Conservation (phyloP, 257 asterid species). For the Solanum commersonii region DNA sequence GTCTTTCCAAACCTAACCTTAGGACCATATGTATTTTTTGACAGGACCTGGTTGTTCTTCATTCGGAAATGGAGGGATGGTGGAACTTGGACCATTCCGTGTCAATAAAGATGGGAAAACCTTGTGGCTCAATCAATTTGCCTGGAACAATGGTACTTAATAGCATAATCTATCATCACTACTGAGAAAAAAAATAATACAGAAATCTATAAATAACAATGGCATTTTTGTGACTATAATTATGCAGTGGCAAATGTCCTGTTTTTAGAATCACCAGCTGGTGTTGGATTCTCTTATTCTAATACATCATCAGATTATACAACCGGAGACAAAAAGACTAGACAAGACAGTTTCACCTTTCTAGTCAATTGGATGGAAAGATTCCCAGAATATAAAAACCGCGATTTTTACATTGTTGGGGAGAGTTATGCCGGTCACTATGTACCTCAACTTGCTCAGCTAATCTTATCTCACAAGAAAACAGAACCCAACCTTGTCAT, state of each 20-base stretch:
- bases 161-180: background rate
- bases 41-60: constrained; percentile 17
- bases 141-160: constrained; percentile 10
- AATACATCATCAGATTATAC: constrained; percentile 7
- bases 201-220: background rate
- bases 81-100: constrained; percentile 15
- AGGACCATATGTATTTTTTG: background rate
- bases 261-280: constrained; percentile 14
- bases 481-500: background rate
- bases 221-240: background rate
- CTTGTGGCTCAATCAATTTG: constrained; percentile 1
- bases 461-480: background rate
- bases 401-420: constrained; percentile 9
- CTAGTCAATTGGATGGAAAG: constrained; percentile 9
- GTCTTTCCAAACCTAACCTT: background rate
- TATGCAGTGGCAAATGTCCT: constrained; percentile 9
- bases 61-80: constrained; percentile 9
- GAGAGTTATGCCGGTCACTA: constrained; percentile 16
- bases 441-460: constrained; percentile 9
- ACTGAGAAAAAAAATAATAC: background rate
- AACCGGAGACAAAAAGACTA: constrained; percentile 3
- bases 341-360: background rate
- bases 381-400: constrained; percentile 4
- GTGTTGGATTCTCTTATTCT: constrained; percentile 18
- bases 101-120: constrained; percentile 9